Evolutionary conservation across 495 filamentous ascomycete genomes (phyloP), one percentile per base, ranked within the genome.

Genomic region (Jackrogersella multiformis): DNA sequence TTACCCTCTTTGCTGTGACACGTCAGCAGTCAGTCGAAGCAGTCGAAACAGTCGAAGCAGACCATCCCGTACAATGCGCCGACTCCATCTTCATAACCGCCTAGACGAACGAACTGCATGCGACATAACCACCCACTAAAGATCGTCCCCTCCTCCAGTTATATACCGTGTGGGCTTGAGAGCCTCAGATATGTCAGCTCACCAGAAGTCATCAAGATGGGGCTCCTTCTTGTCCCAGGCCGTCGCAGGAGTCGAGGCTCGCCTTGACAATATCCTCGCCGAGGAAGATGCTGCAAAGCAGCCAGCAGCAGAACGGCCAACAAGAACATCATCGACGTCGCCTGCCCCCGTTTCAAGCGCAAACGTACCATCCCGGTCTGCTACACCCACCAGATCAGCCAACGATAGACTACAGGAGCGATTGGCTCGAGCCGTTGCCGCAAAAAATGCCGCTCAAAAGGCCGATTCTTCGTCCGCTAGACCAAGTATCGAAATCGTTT

Each of bases 161-260:
- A 48, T 54, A 48, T 36, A 53, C 10, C 34, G 46, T 23, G 48
- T 32, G 18, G 57, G 64, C 52, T 44, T 13, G 28, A 52, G 54
- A 63, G 59, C 62, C 65, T 46, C 51, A 69, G 61, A 62, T 41
- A 81, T 81, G 79, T 69, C 73, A 46, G 74, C 73, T 56, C 71
- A 78, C 12, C 63, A 71, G 39, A 83, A 82, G 68, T 69, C 75
- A 35, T 77, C 85, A 57, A 78, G 88, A 87, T 92, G 90, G 90
- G 92, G 93, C 20, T 91, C 89, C 26, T 91, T 99, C 71, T 82
- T 99, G 46, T 90, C 91, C 62, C 92, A 96, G 75, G 94, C 94
- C 54, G 92, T 97, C 52, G 93, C 93, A 24, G 92, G 93, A 36
- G 90, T 99, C 45, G 95, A 99, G 78, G 96, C 94, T 60, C 87